Conservation (phyloP, 495 filamentous ascomycete genomes). For the Viridothelium virens region DNA sequence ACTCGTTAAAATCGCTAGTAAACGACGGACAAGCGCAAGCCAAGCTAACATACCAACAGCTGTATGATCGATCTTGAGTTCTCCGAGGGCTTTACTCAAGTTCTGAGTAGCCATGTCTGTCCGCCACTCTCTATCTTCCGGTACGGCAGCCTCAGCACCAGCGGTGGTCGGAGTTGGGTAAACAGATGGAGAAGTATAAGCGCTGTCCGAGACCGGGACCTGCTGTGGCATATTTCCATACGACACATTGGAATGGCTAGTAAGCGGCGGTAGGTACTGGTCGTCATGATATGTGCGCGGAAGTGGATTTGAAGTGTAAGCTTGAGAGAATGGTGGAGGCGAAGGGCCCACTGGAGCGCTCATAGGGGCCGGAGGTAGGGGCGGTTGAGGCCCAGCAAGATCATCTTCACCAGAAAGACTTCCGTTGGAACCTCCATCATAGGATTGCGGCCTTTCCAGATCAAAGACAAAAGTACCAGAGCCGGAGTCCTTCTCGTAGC, state of each 20-base stretch:
- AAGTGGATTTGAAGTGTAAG: not conserved
- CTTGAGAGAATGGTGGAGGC: not conserved
- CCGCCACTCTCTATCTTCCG: not conserved
- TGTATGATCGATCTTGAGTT: slow-evolving; percentile 77
- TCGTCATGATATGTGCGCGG: not conserved
- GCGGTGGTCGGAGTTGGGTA: not conserved
- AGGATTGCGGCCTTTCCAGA: slow-evolving; percentile 3
- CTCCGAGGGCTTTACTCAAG: slow-evolving; percentile 28
- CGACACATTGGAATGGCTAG: slow-evolving; percentile 3
- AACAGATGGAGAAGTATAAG: slow-evolving; percentile 1
- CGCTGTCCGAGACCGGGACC: not conserved
- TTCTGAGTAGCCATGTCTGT: slow-evolving; percentile 10
- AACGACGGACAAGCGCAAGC: not conserved
- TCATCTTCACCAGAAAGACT: slow-evolving; percentile 1
- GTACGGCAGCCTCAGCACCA: not conserved
- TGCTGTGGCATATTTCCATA: not conserved
- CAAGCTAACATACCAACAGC: slow-evolving; percentile 64
- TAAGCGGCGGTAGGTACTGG: not conserved
- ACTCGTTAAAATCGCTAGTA: slow-evolving; percentile 24
- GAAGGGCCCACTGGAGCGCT: not conserved
- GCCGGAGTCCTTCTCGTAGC: slow-evolving; percentile 62
- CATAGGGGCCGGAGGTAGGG: slow-evolving; percentile 2
- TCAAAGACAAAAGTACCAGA: slow-evolving; percentile 2
- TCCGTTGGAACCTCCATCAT: not conserved
- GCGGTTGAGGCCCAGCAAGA: not conserved